Conservation (phyloP, 2,329 filamentous ascomycete genomes). For the Myriosclerotinia scirpicola region DNA sequence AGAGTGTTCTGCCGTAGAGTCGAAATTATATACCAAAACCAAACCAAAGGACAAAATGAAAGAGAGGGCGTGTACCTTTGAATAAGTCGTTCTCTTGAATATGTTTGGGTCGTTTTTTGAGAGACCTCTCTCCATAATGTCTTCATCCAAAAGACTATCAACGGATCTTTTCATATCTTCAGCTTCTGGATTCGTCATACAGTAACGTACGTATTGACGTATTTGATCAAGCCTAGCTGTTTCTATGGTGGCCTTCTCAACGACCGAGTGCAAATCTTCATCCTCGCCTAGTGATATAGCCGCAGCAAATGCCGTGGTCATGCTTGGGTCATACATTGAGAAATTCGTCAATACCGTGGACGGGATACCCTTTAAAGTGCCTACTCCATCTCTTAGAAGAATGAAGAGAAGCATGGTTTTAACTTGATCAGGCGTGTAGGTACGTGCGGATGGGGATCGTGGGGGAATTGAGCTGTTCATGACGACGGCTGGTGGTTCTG, state of each 20-base stretch:
- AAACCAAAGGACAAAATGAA: neutral
- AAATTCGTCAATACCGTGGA: neutral
- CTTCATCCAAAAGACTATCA: neutral
- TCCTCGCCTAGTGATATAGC: constrained; percentile 4
- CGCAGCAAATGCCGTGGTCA: neutral
- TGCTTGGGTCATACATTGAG: constrained; percentile 1
- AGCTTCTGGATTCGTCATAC: neutral
- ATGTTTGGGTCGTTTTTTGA: neutral
- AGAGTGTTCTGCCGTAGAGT: neutral
- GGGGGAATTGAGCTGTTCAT: neutral
- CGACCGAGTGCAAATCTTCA: neutral
- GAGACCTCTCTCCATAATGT: neutral
- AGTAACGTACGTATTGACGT: neutral
- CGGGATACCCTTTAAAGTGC: neutral
- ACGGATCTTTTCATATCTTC: neutral
- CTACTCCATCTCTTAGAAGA: neutral
- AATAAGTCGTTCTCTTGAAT: neutral
- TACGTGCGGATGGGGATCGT: neutral
- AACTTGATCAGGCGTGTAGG: neutral
- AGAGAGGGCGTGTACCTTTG: neutral
- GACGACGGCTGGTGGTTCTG: neutral
- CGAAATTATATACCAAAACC: neutral
- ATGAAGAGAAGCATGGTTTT: neutral
- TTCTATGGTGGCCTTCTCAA: neutral
- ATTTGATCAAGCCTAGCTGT: neutral